A percentile compares a stretch with the other conserved stretches of the same genome.
phyloP scores from a whole-genome alignment of 2,329 filamentous ascomycete species.

The Berkeleyomyces basicola region DNA sequence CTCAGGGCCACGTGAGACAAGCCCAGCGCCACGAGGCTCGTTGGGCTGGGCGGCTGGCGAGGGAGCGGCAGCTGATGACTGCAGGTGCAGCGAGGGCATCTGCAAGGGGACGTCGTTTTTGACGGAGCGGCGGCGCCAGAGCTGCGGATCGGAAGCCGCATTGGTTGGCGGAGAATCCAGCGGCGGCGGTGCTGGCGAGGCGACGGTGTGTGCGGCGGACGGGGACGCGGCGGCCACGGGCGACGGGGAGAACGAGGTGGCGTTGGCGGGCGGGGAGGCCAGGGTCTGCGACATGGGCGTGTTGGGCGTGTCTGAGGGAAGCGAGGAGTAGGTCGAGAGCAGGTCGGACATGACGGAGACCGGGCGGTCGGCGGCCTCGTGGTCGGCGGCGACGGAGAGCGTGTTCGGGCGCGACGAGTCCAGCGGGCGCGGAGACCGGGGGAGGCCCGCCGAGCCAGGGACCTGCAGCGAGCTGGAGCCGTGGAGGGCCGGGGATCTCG shows the following conservation, averaged over 20 bases:
- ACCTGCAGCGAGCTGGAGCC: constrained; percentile 8
- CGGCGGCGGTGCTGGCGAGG: neutral
- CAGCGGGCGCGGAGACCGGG: neutral
- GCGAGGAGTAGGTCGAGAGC: constrained; percentile 17
- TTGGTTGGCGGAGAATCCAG: constrained; percentile 3
- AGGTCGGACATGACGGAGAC: constrained; percentile 12
- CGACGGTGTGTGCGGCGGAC: neutral
- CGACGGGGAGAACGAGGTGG: neutral
- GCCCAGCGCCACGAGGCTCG: no score
- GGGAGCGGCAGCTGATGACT: neutral
- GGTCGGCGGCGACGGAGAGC: constrained; percentile 14
- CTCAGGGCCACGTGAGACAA: no score
- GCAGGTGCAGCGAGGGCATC: constrained; percentile 26
- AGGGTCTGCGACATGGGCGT: constrained; percentile 8
- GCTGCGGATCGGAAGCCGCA: constrained; percentile 17
- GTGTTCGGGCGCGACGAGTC: neutral
- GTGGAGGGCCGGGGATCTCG: constrained; percentile 3
- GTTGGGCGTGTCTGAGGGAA: constrained; percentile 16
- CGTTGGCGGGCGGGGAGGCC: neutral
- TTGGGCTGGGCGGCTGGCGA: neutral
- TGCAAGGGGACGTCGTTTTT: constrained; percentile 31
- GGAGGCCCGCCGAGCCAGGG: neutral
- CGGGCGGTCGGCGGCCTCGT: constrained; percentile 13
- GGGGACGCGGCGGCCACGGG: neutral
- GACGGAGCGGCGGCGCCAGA: constrained; percentile 35